A percentile compares a stretch with the other conserved stretches of the same genome.
phyloP scores from a whole-genome alignment of 352 stramenopile species.

The Plasmopara viticola region DNA sequence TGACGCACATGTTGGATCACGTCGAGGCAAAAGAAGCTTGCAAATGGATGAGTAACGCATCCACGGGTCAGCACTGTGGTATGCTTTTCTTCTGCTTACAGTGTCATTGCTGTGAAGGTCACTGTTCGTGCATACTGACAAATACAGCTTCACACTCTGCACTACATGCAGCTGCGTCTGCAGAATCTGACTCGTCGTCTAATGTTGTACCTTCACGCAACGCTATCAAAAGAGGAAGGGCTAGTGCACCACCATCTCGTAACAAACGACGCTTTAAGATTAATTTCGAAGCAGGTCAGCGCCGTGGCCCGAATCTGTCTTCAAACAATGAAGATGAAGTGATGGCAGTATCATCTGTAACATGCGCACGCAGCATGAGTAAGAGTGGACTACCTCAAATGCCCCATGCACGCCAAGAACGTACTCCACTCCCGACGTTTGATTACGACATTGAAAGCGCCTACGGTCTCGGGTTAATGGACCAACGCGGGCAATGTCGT shows the following conservation, averaged over 20 bases:
- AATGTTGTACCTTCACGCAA: constrained; percentile 12
- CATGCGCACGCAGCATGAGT: background rate
- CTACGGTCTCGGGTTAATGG: constrained; percentile 19
- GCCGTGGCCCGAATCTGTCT: constrained; percentile 10
- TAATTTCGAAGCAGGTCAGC: constrained; percentile 22
- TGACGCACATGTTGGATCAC: constrained; percentile 43
- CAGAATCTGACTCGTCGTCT: constrained; percentile 3
- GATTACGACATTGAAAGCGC: constrained; percentile 28
- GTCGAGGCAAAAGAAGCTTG: constrained; percentile 58
- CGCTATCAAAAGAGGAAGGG: constrained; percentile 2
- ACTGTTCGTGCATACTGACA: constrained; percentile 32
- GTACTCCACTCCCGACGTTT: constrained; percentile 31
- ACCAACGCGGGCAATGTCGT: constrained; percentile 21
- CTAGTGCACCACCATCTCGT: constrained; percentile 3
- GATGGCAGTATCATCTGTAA: constrained; percentile 1
- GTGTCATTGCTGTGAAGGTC: constrained; percentile 34
- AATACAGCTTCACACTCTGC: constrained; percentile 2
- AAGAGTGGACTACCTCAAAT: background rate
- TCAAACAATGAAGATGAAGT: constrained; percentile 5
- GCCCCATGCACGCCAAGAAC: constrained; percentile 1
- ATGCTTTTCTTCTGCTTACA: constrained; percentile 34
- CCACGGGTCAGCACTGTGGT: constrained; percentile 15
- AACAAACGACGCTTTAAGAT: constrained; percentile 30
- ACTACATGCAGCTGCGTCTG: background rate
- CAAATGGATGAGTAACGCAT: constrained; percentile 34